Evolutionary conservation across 1,284 basidiomycete species (phyloP), one percentile per base, ranked within the genome.

Genomic region (Naganishia sp.): DNA sequence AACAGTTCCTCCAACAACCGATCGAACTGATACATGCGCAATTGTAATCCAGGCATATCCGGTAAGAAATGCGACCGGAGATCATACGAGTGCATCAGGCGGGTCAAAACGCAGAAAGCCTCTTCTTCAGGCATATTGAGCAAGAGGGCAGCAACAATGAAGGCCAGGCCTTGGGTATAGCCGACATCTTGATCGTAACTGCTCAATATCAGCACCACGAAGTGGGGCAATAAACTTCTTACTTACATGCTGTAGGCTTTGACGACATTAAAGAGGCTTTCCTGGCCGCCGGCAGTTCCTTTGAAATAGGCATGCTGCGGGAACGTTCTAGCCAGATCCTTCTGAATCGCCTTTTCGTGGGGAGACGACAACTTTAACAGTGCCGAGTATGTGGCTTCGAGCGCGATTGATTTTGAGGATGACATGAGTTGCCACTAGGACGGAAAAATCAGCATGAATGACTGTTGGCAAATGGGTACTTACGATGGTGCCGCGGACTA

Each of bases 71-170:
- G 95, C 0, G 94, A 93, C 55, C 95, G 87, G 2, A 99, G 83
- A 76, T 95, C 94, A 77, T 99, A 99, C 7, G 92, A 90, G 71
- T 96, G 85, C 95, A 99, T 99, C n/a, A 99, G 80, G 64, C 95
- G 84, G n/a, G 97, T 93, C 18, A 99, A 85, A 5, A 98, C 86
- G 72, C 89, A 94, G 77, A 99, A 99, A 0, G 95, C 95, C 79
- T 99, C 95, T 81, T 97, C 94, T 71, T 97, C 94, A 18, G 94
- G 94, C 94, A 97, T 96, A 93, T 98, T 96, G 31, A 99, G 82
- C 23, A 99, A 80, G 21, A 99, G 80, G 28, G 95, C 90, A 0
- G 95, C 96, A 2, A 94, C 94, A 63, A 99, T 88, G 77, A 99
- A 99, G 1, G 93, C 92, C 55, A 96, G 79, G 1, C 95, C 95